Conservation (phyloP, 192 early-diverging fungal species). For the Backusella macrospora region DNA sequence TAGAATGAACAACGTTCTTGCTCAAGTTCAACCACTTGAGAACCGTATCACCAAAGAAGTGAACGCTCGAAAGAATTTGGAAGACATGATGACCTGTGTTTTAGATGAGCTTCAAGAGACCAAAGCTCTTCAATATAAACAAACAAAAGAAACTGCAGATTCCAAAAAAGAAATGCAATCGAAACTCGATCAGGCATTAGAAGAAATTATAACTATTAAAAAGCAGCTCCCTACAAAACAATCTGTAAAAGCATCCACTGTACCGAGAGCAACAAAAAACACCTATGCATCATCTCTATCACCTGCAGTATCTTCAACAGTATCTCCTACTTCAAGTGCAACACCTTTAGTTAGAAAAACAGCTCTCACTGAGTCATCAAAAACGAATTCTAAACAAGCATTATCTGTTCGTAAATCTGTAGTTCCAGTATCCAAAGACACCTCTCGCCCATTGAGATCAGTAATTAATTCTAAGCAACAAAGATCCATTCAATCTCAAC, state of each 20-base stretch:
- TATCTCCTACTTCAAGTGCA: background rate
- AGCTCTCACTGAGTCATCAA: background rate
- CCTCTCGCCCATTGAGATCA: background rate
- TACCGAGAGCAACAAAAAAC: slow-evolving; percentile 11
- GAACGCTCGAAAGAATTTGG: slow-evolving; percentile 24
- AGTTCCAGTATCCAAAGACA: background rate
- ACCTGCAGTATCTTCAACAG: background rate
- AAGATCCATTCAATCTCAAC: background rate
- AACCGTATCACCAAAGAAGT: slow-evolving; percentile 14
- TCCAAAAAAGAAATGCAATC: slow-evolving; percentile 20
- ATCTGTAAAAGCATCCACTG: slow-evolving; percentile 1
- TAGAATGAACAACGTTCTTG: slow-evolving; percentile 20
- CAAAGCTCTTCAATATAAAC: background rate
- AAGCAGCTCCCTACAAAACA: slow-evolving; percentile 10
- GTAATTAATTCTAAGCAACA: slow-evolving; percentile 1
- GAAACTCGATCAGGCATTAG: slow-evolving; percentile 20
- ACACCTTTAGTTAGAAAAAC: background rate
- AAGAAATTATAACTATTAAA: slow-evolving; percentile 14
- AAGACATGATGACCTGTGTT: slow-evolving; percentile 30
- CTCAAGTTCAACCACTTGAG: slow-evolving; percentile 24
- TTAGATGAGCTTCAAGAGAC: slow-evolving; percentile 30
- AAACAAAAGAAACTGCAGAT: slow-evolving; percentile 27
- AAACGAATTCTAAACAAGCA: background rate
- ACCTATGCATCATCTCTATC: background rate
- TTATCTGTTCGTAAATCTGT: background rate